These are phyloP conservation scores for Bullera alba DNA, from an alignment of 768 basidiomycete species.

Conservation along the genomic window DNA sequence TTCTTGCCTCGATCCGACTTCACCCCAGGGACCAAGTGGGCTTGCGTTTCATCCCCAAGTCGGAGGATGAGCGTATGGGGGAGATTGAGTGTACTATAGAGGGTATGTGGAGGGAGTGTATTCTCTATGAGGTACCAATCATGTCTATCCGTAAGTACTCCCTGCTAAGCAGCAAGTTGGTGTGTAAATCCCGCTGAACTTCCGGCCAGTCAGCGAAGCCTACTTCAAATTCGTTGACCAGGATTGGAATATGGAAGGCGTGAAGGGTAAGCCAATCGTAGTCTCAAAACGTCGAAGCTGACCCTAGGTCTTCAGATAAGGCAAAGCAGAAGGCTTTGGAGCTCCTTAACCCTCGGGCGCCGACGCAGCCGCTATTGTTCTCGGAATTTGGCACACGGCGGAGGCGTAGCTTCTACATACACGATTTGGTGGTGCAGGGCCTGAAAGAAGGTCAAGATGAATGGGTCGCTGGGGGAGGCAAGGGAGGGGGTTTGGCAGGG, in stretches of 20 bases:
- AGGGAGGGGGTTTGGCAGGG: constrained; percentile 56
- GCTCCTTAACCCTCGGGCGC: constrained; percentile 45
- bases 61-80: constrained; percentile 51
- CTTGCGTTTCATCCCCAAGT: constrained; percentile 57
- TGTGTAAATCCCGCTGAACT: background rate
- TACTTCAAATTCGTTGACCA: constrained; percentile 69
- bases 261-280: constrained; percentile 54
- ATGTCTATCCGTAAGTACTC: constrained; percentile 61
- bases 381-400: constrained; percentile 49
- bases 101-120: constrained; percentile 48
- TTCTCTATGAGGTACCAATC: constrained; percentile 92
- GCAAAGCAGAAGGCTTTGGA: constrained; percentile 66
- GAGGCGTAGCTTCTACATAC: constrained; percentile 53
- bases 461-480: constrained; percentile 37
- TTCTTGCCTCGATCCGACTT: constrained; percentile 51
- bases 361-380: constrained; percentile 26
- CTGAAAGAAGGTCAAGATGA: constrained; percentile 62
- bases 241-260: constrained; percentile 80
- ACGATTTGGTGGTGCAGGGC: constrained; percentile 67
- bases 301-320: constrained; percentile 51
- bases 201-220: constrained; percentile 62
- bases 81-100: constrained; percentile 61
- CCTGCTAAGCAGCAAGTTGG: background rate
- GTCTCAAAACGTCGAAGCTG: background rate
- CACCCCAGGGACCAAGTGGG: constrained; percentile 56